Evolutionary conservation across 306 rosid species (phyloP).

Genomic region (Dalbergia cultrata): DNA sequence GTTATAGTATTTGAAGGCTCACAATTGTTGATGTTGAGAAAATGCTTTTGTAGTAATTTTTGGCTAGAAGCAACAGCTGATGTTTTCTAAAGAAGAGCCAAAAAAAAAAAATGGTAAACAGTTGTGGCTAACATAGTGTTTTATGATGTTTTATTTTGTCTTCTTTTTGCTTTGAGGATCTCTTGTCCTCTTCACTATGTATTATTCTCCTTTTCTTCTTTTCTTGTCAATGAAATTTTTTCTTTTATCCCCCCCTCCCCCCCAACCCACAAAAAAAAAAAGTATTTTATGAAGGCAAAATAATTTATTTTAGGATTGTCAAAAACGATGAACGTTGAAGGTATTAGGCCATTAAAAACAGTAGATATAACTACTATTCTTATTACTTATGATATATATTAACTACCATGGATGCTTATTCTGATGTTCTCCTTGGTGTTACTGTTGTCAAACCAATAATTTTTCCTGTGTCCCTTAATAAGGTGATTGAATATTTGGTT

Average conservation of each 20-base stretch:
- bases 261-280: too few relatives aligned
- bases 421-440: not conserved
- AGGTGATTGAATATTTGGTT: not conserved
- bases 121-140: not conserved
- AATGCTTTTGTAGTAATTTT: not conserved
- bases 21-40: not conserved
- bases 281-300: too few relatives aligned
- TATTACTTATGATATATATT: not conserved
- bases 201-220: too few relatives aligned
- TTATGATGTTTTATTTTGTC: not conserved
- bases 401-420: not conserved
- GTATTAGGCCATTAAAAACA: not conserved
- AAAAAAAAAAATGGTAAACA: not conserved
- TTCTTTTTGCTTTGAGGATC: too few relatives aligned
- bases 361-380: not conserved
- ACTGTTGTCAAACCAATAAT: conserved; percentile 1
- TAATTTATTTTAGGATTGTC: too few relatives aligned
- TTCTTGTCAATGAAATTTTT: too few relatives aligned
- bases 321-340: too few relatives aligned
- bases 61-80: not conserved
- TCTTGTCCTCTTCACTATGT: too few relatives aligned
- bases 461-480: not conserved
- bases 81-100: too few relatives aligned
- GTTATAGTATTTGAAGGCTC: not conserved
- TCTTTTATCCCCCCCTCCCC: too few relatives aligned